Conservation (phyloP, 768 basidiomycete genomes). For the Lactarius pseudohatsudake region DNA sequence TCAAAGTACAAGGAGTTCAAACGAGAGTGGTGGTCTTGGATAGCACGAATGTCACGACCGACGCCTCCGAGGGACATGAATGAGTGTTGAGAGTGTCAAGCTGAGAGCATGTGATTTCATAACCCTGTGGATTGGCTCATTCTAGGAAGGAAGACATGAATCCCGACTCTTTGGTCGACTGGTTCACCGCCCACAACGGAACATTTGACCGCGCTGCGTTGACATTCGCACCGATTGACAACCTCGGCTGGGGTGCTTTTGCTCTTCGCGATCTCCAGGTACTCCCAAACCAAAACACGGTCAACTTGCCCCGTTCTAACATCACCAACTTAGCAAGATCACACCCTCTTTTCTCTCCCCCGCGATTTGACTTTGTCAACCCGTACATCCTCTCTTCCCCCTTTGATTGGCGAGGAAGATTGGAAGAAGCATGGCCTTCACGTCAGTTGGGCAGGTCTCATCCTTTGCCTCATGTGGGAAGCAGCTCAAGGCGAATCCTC, state of each 20-base stretch:
- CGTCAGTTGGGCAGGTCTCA: slow-evolving; percentile 82
- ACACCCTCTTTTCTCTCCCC: slow-evolving; percentile 81
- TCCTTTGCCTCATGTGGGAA: slow-evolving; percentile 97
- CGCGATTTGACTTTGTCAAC: slow-evolving; percentile 74
- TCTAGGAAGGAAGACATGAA: not conserved
- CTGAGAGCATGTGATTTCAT: not conserved
- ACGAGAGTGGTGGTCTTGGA: slow-evolving; percentile 40
- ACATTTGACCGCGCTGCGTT: slow-evolving; percentile 41
- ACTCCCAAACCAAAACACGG: slow-evolving; percentile 31
- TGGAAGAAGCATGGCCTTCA: slow-evolving; percentile 66
- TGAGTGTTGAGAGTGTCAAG: not conserved
- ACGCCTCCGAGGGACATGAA: not conserved
- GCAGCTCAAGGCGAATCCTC: slow-evolving; percentile 59
- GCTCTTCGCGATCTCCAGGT: slow-evolving; percentile 73
- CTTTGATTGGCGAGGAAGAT: slow-evolving; percentile 53
- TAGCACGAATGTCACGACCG: not conserved
- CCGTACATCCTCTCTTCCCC: slow-evolving; percentile 66
- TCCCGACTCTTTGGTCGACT: slow-evolving; percentile 39
- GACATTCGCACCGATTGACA: slow-evolving; percentile 42
- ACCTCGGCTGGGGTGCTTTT: slow-evolving; percentile 65
- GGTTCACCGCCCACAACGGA: slow-evolving; percentile 57
- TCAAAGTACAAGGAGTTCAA: slow-evolving; percentile 52
- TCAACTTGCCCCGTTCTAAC: slow-evolving; percentile 13
- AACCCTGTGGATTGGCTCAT: not conserved
- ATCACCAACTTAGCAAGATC: slow-evolving; percentile 54